Evolutionary conservation across 2,329 filamentous ascomycete species (phyloP).

Genomic region (Spiromastix sp.): DNA sequence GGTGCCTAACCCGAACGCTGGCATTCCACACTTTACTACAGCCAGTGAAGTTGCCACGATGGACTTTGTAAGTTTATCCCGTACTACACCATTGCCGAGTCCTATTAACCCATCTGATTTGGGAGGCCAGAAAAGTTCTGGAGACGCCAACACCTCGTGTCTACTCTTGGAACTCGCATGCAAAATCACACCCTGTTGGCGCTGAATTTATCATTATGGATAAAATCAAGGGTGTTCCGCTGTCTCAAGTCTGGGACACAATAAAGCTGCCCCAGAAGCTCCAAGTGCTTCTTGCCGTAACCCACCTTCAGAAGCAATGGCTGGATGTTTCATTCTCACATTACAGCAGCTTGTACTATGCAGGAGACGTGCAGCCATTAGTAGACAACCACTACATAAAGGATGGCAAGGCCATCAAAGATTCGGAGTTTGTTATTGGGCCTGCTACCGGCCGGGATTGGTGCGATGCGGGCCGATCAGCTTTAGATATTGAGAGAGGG

Average conservation of each 20-base stretch:
- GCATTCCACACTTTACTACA: no score
- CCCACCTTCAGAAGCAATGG: slow-evolving; percentile 18
- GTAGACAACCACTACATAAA: slow-evolving; percentile 15
- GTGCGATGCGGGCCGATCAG: no score
- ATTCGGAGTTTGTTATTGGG: no score
- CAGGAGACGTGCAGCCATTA: slow-evolving; percentile 13
- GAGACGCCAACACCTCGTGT: slow-evolving; percentile 6
- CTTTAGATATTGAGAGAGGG: slow-evolving; percentile 16
- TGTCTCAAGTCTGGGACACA: slow-evolving; percentile 17
- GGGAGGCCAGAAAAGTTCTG: slow-evolving; percentile 16
- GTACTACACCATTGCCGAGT: slow-evolving; percentile 11
- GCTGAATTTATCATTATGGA: slow-evolving; percentile 30
- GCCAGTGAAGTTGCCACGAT: no score
- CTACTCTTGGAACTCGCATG: slow-evolving; percentile 6
- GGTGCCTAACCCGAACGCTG: no score
- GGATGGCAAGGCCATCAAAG: slow-evolving; percentile 13
- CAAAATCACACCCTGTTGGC: slow-evolving; percentile 20
- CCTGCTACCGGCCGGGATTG: no score
- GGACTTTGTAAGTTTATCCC: no score
- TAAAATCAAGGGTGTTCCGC: slow-evolving; percentile 17
- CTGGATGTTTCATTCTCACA: slow-evolving; percentile 20
- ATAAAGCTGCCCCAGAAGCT: slow-evolving; percentile 17
- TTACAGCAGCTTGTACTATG: slow-evolving; percentile 21
- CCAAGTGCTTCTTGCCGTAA: slow-evolving; percentile 18
- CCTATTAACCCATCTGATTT: slow-evolving; percentile 10